These are phyloP conservation scores for Saussurea involucrata DNA, from an alignment of 129 eudicot species.

Conservation along the genomic window DNA sequence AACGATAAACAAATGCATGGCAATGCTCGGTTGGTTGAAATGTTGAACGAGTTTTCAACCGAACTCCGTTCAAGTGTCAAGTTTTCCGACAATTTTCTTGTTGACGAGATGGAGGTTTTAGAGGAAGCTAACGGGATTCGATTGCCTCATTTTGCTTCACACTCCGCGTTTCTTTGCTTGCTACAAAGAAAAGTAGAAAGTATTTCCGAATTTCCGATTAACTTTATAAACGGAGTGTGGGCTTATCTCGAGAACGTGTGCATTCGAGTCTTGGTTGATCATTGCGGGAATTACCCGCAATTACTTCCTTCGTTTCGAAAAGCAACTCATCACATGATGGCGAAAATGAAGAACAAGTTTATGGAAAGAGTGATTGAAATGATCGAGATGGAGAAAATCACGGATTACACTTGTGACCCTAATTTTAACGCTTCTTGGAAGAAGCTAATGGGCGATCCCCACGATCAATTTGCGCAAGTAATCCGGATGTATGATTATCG, in stretches of 20 bases:
- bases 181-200: conserved; percentile 1
- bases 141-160: conserved; percentile 8
- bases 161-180: neutral
- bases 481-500: neutral
- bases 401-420: conserved; percentile 27
- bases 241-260: conserved; percentile 14
- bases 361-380: conserved; percentile 10
- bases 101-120: conserved; percentile 16
- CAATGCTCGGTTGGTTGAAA: neutral
- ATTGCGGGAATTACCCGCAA: conserved; percentile 14
- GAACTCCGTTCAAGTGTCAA: neutral
- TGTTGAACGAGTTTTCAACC: neutral
- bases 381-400: conserved; percentile 23
- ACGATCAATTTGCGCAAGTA: neutral
- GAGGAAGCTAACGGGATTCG: conserved; percentile 20
- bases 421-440: neutral
- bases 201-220: neutral
- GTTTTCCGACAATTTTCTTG: conserved; percentile 2
- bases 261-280: conserved; percentile 1
- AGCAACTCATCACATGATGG: conserved; percentile 11
- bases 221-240: conserved; percentile 9
- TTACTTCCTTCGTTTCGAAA: conserved; percentile 11
- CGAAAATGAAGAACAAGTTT: conserved; percentile 4
- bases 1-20: conserved; percentile 7
- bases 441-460: neutral